phyloP scores from a whole-genome alignment of 2,329 filamentous ascomycete species.

The Chalaropsis thielavioides region DNA sequence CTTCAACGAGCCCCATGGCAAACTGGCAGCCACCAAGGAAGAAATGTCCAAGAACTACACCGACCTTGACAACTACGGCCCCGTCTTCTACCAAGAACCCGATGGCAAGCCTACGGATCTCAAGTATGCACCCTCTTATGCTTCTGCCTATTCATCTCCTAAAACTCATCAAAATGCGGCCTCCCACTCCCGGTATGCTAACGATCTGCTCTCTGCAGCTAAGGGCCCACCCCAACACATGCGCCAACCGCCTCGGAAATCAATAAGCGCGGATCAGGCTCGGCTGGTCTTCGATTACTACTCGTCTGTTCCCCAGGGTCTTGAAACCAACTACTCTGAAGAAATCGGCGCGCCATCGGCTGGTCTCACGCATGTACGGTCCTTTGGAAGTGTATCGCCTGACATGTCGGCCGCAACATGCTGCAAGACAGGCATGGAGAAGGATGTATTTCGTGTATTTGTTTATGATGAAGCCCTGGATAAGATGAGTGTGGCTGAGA shows the following conservation, averaged over 20 bases:
- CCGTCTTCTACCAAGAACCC: slow-evolving; percentile 27
- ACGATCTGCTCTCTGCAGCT: slow-evolving; percentile 10
- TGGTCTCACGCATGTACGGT: slow-evolving; percentile 13
- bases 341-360: slow-evolving; percentile 27
- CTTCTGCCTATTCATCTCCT: background rate
- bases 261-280: no score
- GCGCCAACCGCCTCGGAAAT: background rate
- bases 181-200: slow-evolving; percentile 2
- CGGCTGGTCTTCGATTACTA: slow-evolving; percentile 22
- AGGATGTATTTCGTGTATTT: slow-evolving; percentile 23
- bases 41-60: slow-evolving; percentile 28
- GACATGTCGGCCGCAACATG: slow-evolving; percentile 11
- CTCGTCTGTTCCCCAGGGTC: slow-evolving; percentile 33
- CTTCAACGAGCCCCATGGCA: slow-evolving; percentile 15
- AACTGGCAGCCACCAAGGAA: slow-evolving; percentile 22
- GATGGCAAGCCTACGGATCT: slow-evolving; percentile 25
- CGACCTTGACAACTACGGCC: slow-evolving; percentile 29
- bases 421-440: slow-evolving; percentile 36
- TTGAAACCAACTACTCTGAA: slow-evolving; percentile 34
- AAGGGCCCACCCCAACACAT: background rate
- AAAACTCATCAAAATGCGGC: slow-evolving; percentile 2
- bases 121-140: slow-evolving; percentile 8
- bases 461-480: slow-evolving; percentile 50
- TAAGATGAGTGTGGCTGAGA: slow-evolving; percentile 43
- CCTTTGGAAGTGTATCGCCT: slow-evolving; percentile 21